Base-by-base conservation (phyloP, 2,329 filamentous ascomycete species). In the Penicillium sp. region DNA sequence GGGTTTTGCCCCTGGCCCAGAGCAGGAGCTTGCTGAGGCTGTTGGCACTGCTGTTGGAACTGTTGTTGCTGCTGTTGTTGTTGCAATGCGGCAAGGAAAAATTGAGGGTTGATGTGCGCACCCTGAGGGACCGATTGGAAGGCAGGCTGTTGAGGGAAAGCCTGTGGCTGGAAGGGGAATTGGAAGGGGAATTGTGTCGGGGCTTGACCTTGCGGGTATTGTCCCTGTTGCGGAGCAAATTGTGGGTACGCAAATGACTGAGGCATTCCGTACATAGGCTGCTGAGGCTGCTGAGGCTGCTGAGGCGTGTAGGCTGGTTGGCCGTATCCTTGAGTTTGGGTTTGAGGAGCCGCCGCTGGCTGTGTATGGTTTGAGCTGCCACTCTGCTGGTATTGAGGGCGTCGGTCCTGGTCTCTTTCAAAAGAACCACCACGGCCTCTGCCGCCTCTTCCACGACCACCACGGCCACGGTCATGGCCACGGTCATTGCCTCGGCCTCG, bases 71-170 rank as follows among this genome's bases (percentile, higher is more conserved):
- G 61, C 31, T 64, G 74, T 46, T 73, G 71, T 48, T 75, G 73
- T 39, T 76, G 77, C 38, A 74, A 48, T 18, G 66, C 65, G 57
- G 79, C 77, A 52, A 85, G 75, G 64, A 86, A 80, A 1, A 80
- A 39, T 39, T 39, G 77, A 3, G 83, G 83, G 58, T 84, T 85
- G 53, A 84, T 77, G 59, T 81, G 81, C 9, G 79, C 72, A 56
- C 77, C 73, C 42, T 68, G 67, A 33, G 72, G 67, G 15, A 74
- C 65, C 38, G 73, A 64, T 31, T 64, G 66, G 49, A 71, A 71
- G 6, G 75, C 69, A 46, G 79, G 73, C 57, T 79, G 81, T 57
- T 72, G 75, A 46, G 63, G 59, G 53, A 69, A 69, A 16, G 65
- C 61, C 50, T 72, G 71, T 45, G 36, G 16, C 36, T 72, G 68